A percentile compares a stretch with the other conserved stretches of the same genome.
Conservation (phyloP, 306 rosid species). For the Hippophae rhamnoides region DNA sequence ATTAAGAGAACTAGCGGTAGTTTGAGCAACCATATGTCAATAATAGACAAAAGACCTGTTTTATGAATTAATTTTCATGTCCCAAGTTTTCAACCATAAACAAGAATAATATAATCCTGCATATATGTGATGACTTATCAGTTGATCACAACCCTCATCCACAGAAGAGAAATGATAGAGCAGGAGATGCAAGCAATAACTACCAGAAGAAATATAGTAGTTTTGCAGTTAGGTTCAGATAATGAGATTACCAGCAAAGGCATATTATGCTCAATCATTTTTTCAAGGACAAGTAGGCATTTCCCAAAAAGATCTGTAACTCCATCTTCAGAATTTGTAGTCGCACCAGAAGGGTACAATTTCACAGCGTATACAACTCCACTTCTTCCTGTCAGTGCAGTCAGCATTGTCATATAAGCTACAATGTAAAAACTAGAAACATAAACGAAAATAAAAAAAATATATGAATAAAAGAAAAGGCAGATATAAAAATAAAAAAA, state of each 20-base stretch:
- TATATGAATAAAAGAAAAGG: no score
- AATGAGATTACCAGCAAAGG: conserved; percentile 46
- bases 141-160: no score
- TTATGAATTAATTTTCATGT: no score
- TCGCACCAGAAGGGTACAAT: conserved; percentile 92
- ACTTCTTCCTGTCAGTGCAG: conserved; percentile 49
- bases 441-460: neutral
- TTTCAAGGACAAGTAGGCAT: conserved; percentile 77
- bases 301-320: conserved; percentile 75
- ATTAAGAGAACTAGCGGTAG: no score
- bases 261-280: conserved; percentile 66
- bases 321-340: conserved; percentile 91
- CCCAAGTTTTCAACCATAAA: no score
- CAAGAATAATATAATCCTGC: no score
- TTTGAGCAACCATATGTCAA: no score
- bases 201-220: no score
- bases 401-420: conserved; percentile 13
- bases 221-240: no score
- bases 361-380: conserved; percentile 69
- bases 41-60: no score
- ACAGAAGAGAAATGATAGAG: no score
- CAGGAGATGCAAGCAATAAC: neutral
- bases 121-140: no score
- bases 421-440: neutral
- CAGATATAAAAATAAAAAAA: neutral